These are phyloP conservation scores for Moringa oleifera DNA, from an alignment of 345 rosid genomes.

Conservation along the genomic window DNA sequence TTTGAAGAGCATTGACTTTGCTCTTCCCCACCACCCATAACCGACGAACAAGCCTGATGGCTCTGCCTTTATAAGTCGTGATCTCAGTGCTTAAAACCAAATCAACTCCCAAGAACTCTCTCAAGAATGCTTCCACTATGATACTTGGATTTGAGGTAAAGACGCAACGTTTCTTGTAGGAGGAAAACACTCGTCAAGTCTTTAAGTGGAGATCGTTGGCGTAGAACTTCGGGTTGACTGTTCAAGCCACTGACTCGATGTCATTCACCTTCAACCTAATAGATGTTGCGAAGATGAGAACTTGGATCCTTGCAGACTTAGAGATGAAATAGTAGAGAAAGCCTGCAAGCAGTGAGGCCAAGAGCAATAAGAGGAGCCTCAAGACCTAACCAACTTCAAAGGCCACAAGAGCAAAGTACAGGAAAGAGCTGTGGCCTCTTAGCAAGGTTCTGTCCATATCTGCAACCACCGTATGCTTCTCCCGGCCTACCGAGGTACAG, in stretches of 20 bases:
- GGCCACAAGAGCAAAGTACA: conserved; percentile 67
- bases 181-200: conserved; percentile 57
- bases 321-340: conserved; percentile 51
- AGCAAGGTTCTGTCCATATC: conserved; percentile 76
- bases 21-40: conserved; percentile 46
- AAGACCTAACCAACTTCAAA: conserved; percentile 67
- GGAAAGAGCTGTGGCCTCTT: conserved; percentile 42
- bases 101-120: conserved; percentile 55
- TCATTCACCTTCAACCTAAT: conserved; percentile 47
- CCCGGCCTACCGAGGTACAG: conserved; percentile 43
- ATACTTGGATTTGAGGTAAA: conserved; percentile 67
- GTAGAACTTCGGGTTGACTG: conserved; percentile 69
- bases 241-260: conserved; percentile 63
- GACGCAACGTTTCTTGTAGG: conserved; percentile 47
- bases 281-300: conserved; percentile 46
- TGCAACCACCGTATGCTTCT: conserved; percentile 54
- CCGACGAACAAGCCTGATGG: conserved; percentile 54
- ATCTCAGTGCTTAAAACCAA: conserved; percentile 67
- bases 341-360: conserved; percentile 51
- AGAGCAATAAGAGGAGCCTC: conserved; percentile 57
- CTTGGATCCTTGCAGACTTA: conserved; percentile 51
- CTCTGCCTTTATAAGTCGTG: conserved; percentile 42
- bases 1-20: conserved; percentile 39
- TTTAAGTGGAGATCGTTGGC: conserved; percentile 57
- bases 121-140: conserved; percentile 71